Evolutionary conservation across 1,284 basidiomycete species (phyloP).

Genomic region (Trichosporon inkin): DNA sequence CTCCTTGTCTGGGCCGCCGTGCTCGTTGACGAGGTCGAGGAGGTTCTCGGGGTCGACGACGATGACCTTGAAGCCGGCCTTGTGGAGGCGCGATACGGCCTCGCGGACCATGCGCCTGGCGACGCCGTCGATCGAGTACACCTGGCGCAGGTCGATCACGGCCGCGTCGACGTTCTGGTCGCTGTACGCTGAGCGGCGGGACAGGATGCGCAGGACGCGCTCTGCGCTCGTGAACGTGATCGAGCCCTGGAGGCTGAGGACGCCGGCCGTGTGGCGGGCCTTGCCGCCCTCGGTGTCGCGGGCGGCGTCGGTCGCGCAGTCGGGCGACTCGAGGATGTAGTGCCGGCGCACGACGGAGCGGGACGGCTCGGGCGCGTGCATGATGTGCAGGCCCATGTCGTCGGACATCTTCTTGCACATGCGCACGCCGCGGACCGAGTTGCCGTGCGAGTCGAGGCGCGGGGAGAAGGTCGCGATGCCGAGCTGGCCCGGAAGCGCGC

Average conservation of each 20-base stretch:
- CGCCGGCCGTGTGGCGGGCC: slow-evolving; percentile 3
- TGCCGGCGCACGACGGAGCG: slow-evolving; percentile 19
- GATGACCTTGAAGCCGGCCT: slow-evolving; percentile 4
- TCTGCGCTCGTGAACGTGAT: slow-evolving; percentile 23
- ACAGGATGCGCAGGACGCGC: slow-evolving; percentile 20
- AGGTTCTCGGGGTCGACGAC: slow-evolving; percentile 20
- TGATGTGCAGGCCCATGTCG: slow-evolving; percentile 27
- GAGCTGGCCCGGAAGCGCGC: slow-evolving; percentile 19
- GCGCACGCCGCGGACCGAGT: slow-evolving; percentile 17
- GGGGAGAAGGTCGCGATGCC: slow-evolving; percentile 22
- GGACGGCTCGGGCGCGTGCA: slow-evolving; percentile 19
- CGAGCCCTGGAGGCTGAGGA: slow-evolving; percentile 20
- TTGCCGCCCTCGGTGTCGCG: not conserved
- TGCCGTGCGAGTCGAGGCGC: slow-evolving; percentile 18
- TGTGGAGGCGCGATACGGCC: slow-evolving; percentile 11
- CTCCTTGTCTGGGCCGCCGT: not conserved
- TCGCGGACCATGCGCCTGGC: slow-evolving; percentile 20
- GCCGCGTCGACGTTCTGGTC: slow-evolving; percentile 10
- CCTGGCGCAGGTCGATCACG: slow-evolving; percentile 18
- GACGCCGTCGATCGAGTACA: slow-evolving; percentile 17
- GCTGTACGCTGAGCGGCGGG: not conserved
- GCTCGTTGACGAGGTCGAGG: slow-evolving; percentile 11
- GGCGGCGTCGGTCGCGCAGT: not conserved
- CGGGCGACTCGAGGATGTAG: slow-evolving; percentile 18
- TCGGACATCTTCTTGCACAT: slow-evolving; percentile 19